A percentile compares a stretch with the other conserved stretches of the same genome.
phyloP scores from a whole-genome alignment of 78 protist species.

The Mantamonas sphyraenae region DNA sequence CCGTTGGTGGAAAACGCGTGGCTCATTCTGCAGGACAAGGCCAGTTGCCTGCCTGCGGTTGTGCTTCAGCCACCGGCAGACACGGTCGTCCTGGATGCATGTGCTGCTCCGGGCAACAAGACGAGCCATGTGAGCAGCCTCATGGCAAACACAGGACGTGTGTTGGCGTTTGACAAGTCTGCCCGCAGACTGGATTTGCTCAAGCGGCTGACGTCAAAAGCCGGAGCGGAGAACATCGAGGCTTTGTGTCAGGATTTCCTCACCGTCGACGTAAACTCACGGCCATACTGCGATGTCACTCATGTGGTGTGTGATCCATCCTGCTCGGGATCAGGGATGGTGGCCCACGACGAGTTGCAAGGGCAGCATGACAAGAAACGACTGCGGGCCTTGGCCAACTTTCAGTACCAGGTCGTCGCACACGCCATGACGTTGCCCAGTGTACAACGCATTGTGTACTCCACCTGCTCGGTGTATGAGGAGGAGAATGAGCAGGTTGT shows the following conservation, averaged over 20 bases:
- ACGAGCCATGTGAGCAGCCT: constrained; percentile 17
- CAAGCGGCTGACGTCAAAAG: not conserved
- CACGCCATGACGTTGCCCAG: constrained; percentile 36
- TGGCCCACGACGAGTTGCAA: not conserved
- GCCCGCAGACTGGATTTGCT: constrained; percentile 4
- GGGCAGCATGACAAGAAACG: not conserved
- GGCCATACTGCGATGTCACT: not conserved
- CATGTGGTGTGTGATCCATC: constrained; percentile 34
- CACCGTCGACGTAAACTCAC: not conserved
- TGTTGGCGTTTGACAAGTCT: constrained; percentile 30
- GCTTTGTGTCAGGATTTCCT: not conserved
- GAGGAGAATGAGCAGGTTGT: constrained; percentile 59
- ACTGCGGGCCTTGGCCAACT: not conserved
- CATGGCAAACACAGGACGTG: not conserved
- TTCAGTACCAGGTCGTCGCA: not conserved
- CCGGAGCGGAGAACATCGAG: not conserved
- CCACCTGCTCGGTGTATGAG: constrained; percentile 50
- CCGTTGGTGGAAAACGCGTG: not conserved
- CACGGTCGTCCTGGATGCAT: constrained; percentile 30
- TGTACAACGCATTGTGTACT: constrained; percentile 19
- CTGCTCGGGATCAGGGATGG: constrained; percentile 35
- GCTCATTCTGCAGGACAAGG: constrained; percentile 43
- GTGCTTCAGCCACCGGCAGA: constrained; percentile 38
- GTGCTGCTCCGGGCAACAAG: constrained; percentile 69
- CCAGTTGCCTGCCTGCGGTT: constrained; percentile 56